Base-by-base conservation (phyloP, 2,329 filamentous ascomycete species). In the Ophiobolus disseminans region DNA sequence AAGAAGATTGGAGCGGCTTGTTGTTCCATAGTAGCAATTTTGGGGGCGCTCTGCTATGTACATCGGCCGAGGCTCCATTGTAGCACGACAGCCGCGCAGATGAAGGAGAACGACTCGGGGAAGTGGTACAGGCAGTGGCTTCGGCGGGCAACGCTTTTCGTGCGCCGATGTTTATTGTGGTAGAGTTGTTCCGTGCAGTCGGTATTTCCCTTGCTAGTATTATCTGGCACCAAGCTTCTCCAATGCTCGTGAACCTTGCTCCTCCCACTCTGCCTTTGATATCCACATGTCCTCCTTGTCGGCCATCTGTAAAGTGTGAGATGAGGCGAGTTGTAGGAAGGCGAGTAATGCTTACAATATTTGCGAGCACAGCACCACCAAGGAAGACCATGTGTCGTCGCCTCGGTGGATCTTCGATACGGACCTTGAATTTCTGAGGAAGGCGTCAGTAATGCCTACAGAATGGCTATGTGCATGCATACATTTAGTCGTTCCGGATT, bases 251-350 rank as follows among this genome's bases (percentile, higher is more conserved):
- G 88, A 73, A 30, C 94, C 94, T 73, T 97, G 88, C 77, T 99
- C 94, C 69, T 94, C 84, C 94, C 94, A 99, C 77, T 99, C 94
- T 68, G 89, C 83, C 82, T 96, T 96, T 63, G 88, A 89, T 69
- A 99, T 92, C 94, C 94, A 99, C 94, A 97, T 97, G 73, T 88
- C 89, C 75, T 97, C 91, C 79, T 97, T 97, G 78, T 97, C 92
- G 36, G 94, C 92, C 89, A 99, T 97, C 82, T 84, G 51, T 11
- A 21, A 21, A n/a, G 22, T 17, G 43, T 68, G 41, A 66, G 65
- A 9, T 16, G 43, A 20, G n/a, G n/a, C n/a, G n/a, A 23, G 17
- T 23, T 4, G 6, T 13, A 8, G 11, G 5, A 6, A 19, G 13
- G 7, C 26, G n/a, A 8, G 14, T 25, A 16, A 5, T 22, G 41